A percentile compares a stretch with the other conserved stretches of the same genome.
phyloP scores from a whole-genome alignment of 2,329 filamentous ascomycete genomes.

The Alternaria novae-zelandiae region DNA sequence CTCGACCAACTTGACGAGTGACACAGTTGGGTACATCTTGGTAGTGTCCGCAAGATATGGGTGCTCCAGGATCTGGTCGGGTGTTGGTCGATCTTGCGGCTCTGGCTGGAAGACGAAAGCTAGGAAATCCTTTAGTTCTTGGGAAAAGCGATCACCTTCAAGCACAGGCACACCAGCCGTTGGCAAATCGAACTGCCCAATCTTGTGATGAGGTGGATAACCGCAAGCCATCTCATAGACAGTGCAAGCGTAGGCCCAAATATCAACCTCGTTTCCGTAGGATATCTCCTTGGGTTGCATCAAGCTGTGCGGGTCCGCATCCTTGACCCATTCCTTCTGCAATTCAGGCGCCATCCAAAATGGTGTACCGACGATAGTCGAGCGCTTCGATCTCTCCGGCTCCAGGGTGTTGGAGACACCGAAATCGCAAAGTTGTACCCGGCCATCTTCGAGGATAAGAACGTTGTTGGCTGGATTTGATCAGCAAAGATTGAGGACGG shows the following conservation, averaged over 20 bases:
- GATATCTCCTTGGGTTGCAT: constrained; percentile 57
- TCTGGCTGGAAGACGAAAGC: constrained; percentile 75
- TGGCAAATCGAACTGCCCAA: constrained; percentile 46
- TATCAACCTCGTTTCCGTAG: constrained; percentile 66
- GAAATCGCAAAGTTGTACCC: constrained; percentile 84
- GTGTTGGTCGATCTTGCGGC: constrained; percentile 70
- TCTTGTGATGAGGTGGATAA: constrained; percentile 69
- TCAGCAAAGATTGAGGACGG: not conserved
- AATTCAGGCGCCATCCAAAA: constrained; percentile 89
- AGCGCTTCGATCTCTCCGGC: constrained; percentile 75
- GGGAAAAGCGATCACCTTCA: constrained; percentile 73
- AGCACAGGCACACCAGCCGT: constrained; percentile 66
- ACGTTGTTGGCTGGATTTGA: constrained; percentile 69
- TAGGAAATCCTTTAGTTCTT: constrained; percentile 71
- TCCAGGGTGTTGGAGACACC: constrained; percentile 82
- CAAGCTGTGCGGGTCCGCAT: constrained; percentile 63
- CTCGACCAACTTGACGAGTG: constrained; percentile 70
- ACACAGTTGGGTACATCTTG: constrained; percentile 67
- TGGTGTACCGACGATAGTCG: constrained; percentile 81
- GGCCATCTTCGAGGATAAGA: constrained; percentile 76
- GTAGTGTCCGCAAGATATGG: constrained; percentile 70
- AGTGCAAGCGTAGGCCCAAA: constrained; percentile 85
- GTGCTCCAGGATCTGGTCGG: constrained; percentile 73
- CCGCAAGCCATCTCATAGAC: constrained; percentile 83
- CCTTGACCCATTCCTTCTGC: constrained; percentile 56